Evolutionary conservation across 2,329 filamentous ascomycete genomes (phyloP).

Genomic region (Coniella vitis): DNA sequence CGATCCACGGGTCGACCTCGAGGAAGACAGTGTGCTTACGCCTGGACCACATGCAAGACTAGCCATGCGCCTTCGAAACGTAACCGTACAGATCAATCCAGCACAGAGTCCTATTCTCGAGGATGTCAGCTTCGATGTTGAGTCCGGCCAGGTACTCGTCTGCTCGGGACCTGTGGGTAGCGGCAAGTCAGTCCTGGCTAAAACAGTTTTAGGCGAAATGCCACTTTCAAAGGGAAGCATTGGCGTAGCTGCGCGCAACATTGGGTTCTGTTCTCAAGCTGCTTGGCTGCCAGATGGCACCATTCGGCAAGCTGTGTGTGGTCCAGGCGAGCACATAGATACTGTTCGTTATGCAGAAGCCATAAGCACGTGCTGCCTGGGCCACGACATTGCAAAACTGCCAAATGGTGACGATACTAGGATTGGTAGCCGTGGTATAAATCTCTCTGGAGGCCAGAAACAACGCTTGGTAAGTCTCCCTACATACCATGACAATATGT

Average conservation of each 20-base stretch:
- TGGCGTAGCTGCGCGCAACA: conserved; percentile 19
- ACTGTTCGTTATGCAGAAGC: conserved; percentile 27
- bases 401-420: conserved; percentile 19
- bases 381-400: conserved; percentile 20
- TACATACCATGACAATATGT: not conserved
- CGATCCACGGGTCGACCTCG: not conserved
- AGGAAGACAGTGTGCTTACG: too few relatives aligned
- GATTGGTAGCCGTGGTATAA: conserved; percentile 20
- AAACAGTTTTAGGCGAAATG: conserved; percentile 26
- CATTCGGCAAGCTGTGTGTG: conserved; percentile 27
- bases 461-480: conserved; percentile 14
- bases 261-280: conserved; percentile 31
- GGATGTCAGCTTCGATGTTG: conserved; percentile 21
- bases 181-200: conserved; percentile 26
- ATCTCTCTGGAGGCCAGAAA: conserved; percentile 21
- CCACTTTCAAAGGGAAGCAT: conserved; percentile 21
- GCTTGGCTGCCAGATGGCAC: conserved; percentile 31
- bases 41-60: too few relatives aligned
- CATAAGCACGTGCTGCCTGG: conserved; percentile 20
- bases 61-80: conserved; percentile 8
- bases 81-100: conserved; percentile 11
- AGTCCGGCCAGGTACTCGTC: conserved; percentile 20
- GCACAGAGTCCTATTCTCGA: conserved; percentile 17
- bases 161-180: conserved; percentile 23
- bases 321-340: conserved; percentile 13